Base-by-base conservation (phyloP, 257 asterid species). In the Salvia miltiorrhiza region DNA sequence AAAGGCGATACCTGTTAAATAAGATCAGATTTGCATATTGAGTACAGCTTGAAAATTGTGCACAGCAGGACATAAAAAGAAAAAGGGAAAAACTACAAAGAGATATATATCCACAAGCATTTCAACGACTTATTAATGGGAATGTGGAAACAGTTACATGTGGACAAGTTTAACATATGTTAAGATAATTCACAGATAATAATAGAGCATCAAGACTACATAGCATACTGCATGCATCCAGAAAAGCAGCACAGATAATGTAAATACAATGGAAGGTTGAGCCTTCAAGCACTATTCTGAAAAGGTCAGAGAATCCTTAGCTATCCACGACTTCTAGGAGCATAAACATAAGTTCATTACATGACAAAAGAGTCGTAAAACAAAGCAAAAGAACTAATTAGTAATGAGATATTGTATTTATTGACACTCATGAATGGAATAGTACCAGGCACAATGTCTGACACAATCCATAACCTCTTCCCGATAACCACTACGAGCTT, bases 381-480 rank as follows among this genome's bases (percentile, higher is more conserved):
- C 4, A 49, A 30, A 7, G 43, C 11, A 33, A 48, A 32, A 28
- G 12, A 16, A 13, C 6, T 21, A 54, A 2, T n/a, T n/a, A n/a
- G n/a, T 73, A 66, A 12, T 14, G 44, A 3, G 13, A 47, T 43
- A 21, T 55, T 52, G 56, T 49, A 44, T 23, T 24, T 33, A 63
- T 33, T 1, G 17, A 9, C 43, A 72, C 13, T 17, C 7, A 52
- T 19, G 62, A 54, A 60, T 39, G 73, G 37, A 63, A 57, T 12
- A 74, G 65, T 93, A 93, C 98, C 98, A 93, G 76, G 95, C 92
- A 82, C 92, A 88, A 80, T 88, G 97, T 82, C 98, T 81, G 80
- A 90, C 89, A 78, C 96, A 90, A 74, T 93, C 92, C 90, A 88
- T 83, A 75, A 86, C 89, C 82, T 90, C 96, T 84, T 93, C 98